phyloP scores from a whole-genome alignment of 2,329 filamentous ascomycete species.

The Cladophialophora bantiana region DNA sequence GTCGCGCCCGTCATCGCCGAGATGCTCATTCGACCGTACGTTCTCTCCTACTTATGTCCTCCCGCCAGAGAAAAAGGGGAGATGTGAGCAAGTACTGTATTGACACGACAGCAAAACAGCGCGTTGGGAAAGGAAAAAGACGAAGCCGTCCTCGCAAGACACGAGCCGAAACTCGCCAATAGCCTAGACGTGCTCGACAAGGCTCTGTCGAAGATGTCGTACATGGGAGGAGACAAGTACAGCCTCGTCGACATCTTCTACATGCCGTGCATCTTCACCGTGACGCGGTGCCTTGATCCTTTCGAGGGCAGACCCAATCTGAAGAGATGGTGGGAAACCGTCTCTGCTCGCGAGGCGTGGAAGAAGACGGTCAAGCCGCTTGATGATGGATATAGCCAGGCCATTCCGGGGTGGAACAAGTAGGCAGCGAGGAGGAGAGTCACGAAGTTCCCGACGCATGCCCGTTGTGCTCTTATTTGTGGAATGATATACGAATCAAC shows the following conservation, averaged over 20 bases:
- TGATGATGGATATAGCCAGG: constrained; percentile 8
- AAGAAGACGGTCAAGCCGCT: constrained; percentile 16
- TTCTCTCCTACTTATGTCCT: no score
- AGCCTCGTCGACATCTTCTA: constrained; percentile 19
- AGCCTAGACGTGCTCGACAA: constrained; percentile 22
- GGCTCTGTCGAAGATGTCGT: constrained; percentile 6
- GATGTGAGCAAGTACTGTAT: neutral
- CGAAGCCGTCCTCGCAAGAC: constrained; percentile 7
- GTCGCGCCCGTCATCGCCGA: constrained; percentile 7
- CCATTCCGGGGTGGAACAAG: constrained; percentile 12
- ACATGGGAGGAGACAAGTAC: constrained; percentile 16
- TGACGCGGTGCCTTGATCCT: neutral
- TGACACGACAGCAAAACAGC: neutral
- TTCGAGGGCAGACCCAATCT: constrained; percentile 10
- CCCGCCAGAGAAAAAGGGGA: no score
- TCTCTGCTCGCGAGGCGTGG: constrained; percentile 16
- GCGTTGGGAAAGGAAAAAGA: constrained; percentile 7
- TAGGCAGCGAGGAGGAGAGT: neutral
- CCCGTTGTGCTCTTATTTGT: neutral
- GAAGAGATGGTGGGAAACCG: constrained; percentile 15
- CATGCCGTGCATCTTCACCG: constrained; percentile 18
- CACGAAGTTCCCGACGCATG: no score
- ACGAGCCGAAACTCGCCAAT: constrained; percentile 10
- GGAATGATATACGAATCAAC: neutral
- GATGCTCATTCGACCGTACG: constrained; percentile 16